Percentiles rank a stretch among this genome's conserved stretches.
These are phyloP conservation scores for Cryphonectria carpinicola DNA, from an alignment of 2,329 filamentous ascomycete species.

Conservation along the genomic window DNA sequence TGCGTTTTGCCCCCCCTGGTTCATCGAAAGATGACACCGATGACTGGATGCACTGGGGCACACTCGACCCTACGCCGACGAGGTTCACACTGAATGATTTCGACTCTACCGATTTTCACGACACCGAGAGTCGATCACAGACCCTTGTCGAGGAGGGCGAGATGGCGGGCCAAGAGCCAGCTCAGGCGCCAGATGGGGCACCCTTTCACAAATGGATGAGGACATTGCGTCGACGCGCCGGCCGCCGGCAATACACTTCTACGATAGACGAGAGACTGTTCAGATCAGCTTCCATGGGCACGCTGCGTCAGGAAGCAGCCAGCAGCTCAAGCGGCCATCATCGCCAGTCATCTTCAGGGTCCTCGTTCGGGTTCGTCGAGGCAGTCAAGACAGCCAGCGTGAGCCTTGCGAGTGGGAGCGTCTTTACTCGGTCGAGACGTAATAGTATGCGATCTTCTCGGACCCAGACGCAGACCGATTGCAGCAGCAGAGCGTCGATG, in stretches of 20 bases:
- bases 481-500: constrained; percentile 65
- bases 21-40: constrained; percentile 12
- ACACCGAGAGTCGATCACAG: background rate
- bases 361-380: constrained; percentile 80
- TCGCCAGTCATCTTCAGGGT: constrained; percentile 68
- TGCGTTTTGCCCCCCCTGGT: background rate
- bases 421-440: constrained; percentile 63
- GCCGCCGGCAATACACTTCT: constrained; percentile 45
- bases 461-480: constrained; percentile 62
- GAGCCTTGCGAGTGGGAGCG: constrained; percentile 74
- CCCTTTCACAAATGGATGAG: constrained; percentile 77
- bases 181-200: constrained; percentile 25
- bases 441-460: constrained; percentile 58
- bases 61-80: constrained; percentile 25
- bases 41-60: constrained; percentile 27
- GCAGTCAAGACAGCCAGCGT: constrained; percentile 80
- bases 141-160: background rate
- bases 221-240: constrained; percentile 64
- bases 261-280: constrained; percentile 38
- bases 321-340: constrained; percentile 40
- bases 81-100: constrained; percentile 25
- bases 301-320: constrained; percentile 28
- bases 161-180: background rate
- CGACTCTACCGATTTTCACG: constrained; percentile 12
- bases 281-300: constrained; percentile 37